phyloP scores from a whole-genome alignment of 768 basidiomycete species.

The Pulveroboletus sp. region DNA sequence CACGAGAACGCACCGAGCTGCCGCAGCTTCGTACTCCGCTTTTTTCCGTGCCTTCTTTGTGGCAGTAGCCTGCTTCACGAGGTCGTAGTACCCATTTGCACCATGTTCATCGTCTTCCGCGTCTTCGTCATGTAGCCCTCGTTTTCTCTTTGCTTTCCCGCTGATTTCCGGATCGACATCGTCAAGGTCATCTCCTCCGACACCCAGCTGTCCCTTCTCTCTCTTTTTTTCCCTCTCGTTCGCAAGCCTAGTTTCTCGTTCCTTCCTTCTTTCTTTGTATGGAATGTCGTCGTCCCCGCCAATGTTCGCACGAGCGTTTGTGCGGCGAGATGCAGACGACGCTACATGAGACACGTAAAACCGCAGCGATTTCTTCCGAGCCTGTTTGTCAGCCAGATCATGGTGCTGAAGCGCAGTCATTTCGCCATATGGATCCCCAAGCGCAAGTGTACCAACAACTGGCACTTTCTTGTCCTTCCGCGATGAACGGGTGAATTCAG shows the following conservation, averaged over 20 bases:
- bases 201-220: conserved; percentile 32
- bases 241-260: conserved; percentile 50
- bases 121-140: conserved; percentile 35
- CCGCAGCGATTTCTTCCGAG: conserved; percentile 75
- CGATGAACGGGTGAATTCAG: conserved; percentile 41
- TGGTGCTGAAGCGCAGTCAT: conserved; percentile 57
- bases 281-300: conserved; percentile 97
- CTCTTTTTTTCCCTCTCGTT: conserved; percentile 39
- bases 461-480: conserved; percentile 10
- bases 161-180: conserved; percentile 44
- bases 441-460: conserved; percentile 4
- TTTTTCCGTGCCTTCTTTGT: conserved; percentile 77
- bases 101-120: conserved; percentile 43
- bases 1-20: conserved; percentile 45
- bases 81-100: conserved; percentile 83
- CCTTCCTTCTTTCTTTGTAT: conserved; percentile 69
- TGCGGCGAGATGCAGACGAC: conserved; percentile 68
- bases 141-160: conserved; percentile 32
- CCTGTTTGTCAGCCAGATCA: conserved; percentile 80
- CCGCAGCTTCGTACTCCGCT: conserved; percentile 68
- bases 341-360: conserved; percentile 95
- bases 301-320: conserved; percentile 61
- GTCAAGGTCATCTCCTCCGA: conserved; percentile 66
- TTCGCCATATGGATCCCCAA: conserved; percentile 63
- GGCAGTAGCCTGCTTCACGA: conserved; percentile 71